Evolutionary conservation across 2,329 filamentous ascomycete genomes (phyloP).

Genomic region (Camillea tinctor): DNA sequence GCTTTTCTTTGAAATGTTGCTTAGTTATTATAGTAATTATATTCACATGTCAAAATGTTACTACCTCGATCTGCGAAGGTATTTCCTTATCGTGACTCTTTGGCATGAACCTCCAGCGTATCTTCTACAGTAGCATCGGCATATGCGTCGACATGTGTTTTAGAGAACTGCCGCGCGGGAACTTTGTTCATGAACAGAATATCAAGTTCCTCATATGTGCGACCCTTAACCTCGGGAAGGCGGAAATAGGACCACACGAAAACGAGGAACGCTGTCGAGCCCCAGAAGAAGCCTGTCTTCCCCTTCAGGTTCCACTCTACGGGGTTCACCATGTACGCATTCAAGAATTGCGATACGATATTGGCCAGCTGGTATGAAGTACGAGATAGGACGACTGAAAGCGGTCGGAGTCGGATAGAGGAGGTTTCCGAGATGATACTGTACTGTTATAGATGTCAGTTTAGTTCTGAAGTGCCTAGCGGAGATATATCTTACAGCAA

Average conservation of each 20-base stretch:
- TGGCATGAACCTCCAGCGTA: slow-evolving; percentile 12
- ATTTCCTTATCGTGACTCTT: slow-evolving; percentile 3
- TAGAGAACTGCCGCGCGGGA: slow-evolving; percentile 39
- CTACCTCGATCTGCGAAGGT: background rate
- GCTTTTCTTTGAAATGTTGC: too few species aligned
- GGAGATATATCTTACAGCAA: slow-evolving; percentile 36
- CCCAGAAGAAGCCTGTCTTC: slow-evolving; percentile 45
- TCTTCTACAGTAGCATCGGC: slow-evolving; percentile 12
- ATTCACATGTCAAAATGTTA: too few species aligned
- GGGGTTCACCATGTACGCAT: slow-evolving; percentile 40
- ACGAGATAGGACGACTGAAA: slow-evolving; percentile 46
- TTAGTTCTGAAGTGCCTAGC: background rate
- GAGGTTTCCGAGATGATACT: slow-evolving; percentile 48
- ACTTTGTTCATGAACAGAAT: slow-evolving; percentile 47
- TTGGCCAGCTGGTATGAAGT: slow-evolving; percentile 44
- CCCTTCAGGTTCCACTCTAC: slow-evolving; percentile 41
- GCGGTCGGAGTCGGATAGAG: slow-evolving; percentile 44
- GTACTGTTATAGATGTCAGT: slow-evolving; percentile 32
- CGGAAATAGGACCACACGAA: slow-evolving; percentile 52
- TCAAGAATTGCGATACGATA: slow-evolving; percentile 40
- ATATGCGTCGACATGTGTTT: slow-evolving; percentile 34
- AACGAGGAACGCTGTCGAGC: slow-evolving; percentile 40
- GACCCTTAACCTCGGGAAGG: slow-evolving; percentile 50
- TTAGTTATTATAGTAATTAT: too few species aligned
- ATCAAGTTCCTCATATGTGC: slow-evolving; percentile 54